Evolutionary conservation across 495 filamentous ascomycete genomes (phyloP).

Genomic region (Trichoderma asperelloides): DNA sequence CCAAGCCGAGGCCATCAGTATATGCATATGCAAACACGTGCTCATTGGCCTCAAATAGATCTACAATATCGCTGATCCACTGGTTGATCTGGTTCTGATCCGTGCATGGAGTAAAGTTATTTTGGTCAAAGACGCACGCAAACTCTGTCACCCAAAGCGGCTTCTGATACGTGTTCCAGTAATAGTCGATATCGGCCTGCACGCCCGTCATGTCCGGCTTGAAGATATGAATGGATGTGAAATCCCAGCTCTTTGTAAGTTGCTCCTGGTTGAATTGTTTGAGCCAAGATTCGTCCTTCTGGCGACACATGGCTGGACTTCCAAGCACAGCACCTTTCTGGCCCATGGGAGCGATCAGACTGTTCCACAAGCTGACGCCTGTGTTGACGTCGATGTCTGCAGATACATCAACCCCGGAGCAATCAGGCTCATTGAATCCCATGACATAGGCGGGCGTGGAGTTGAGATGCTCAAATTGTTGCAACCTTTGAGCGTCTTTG

Average conservation of each 20-base stretch:
- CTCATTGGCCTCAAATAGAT: not conserved
- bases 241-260: not conserved
- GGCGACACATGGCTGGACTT: slow-evolving; percentile 6
- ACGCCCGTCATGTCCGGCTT: not conserved
- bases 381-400: not conserved
- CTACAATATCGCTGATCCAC: slow-evolving; percentile 1
- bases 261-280: not conserved
- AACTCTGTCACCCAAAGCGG: slow-evolving; percentile 1
- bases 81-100: not conserved
- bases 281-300: slow-evolving; percentile 3
- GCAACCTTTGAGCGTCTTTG: not conserved
- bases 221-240: not conserved
- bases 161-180: slow-evolving; percentile 4
- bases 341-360: not conserved
- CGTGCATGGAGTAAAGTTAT: not conserved
- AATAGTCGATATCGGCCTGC: not conserved
- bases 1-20: not conserved
- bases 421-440: slow-evolving; percentile 1
- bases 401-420: not conserved
- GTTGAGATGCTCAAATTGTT: not conserved
- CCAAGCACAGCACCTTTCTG: not conserved
- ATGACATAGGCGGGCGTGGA: not conserved
- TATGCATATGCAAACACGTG: not conserved
- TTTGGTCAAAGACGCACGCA: slow-evolving; percentile 2
- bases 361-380: not conserved